Base-by-base conservation (phyloP, 1,284 basidiomycete genomes). In the Cutaneotrichosporon sp. region DNA sequence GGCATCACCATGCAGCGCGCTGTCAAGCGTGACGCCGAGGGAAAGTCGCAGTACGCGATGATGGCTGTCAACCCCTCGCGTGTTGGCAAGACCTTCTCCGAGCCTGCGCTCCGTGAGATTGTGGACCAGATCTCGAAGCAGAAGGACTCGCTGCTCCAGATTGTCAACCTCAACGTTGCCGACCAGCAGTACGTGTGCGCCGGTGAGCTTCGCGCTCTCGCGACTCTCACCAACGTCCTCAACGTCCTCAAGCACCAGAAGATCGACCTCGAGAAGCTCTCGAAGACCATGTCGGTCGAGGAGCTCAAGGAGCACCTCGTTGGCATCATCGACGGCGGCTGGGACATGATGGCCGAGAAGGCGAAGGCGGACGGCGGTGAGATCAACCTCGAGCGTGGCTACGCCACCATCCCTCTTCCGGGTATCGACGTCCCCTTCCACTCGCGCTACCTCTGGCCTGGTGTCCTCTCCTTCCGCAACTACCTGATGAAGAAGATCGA, bases 371-470 rank as follows among this genome's bases (percentile, higher is more conserved):
- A 86, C 13, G 58, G 56, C 47, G 89, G 92, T 65, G 87, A 90
- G 71, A 92, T 99, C 82, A 90, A 90, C 72, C 88, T 99, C 61
- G 95, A 99, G 77, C 90, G 96, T 73, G 96, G 96, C 11, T 97
- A 95, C 74, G 95, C 92, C 0, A 95, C 93, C 10, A 97, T 97
- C 68, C 94, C 95, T 61, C 86, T 97, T 13, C 92, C 96, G 40
- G 96, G 96, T 73, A 98, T 99, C 74, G 96, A 99, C 74, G 96
- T 99, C 13, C 96, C 97, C 13, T 99, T 99, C 90, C 96, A 99
- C 81, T 82, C 96, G 10, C 90, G 92, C 72, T 98, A 98, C 83
- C 87, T 99, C 55, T 95, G 96, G 97, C 93, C 94, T 36, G 97
- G 96, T 79, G 97, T 99, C 58, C 87, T 98, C 87, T 93, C 80